Conservation (phyloP, 225 moss, liverwort and hornwort genomes). For the Asterella californica region DNA sequence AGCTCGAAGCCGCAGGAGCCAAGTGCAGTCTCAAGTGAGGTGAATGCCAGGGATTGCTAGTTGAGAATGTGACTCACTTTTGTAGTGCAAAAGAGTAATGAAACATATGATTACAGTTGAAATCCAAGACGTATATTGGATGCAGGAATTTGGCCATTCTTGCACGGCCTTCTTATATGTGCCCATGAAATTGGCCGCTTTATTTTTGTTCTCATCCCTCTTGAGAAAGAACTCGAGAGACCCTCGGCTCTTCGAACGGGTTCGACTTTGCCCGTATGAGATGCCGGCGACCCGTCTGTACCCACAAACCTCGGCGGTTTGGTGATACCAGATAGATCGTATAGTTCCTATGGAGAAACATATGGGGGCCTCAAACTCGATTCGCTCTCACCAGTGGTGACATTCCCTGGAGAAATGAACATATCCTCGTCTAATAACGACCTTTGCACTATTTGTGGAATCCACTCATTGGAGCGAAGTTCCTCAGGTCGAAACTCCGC, state of each 20-base stretch:
- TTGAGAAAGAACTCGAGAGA: no score
- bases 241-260: slow-evolving; percentile 33
- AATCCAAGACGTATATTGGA: no score
- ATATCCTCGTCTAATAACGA: slow-evolving; percentile 23
- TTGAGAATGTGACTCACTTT: no score
- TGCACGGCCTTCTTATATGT: no score
- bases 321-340: not conserved
- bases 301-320: slow-evolving; percentile 3
- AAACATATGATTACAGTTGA: no score
- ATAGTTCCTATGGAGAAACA: slow-evolving; percentile 11
- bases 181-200: no score
- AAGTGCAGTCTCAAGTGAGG: no score
- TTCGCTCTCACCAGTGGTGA: not conserved
- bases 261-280: slow-evolving; percentile 25
- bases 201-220: no score
- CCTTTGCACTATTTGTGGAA: slow-evolving; percentile 6
- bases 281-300: slow-evolving; percentile 17
- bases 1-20: no score
- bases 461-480: not conserved
- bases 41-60: no score
- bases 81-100: no score
- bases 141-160: no score
- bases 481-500: slow-evolving; percentile 9
- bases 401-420: not conserved
- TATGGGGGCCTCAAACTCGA: not conserved